A percentile compares a stretch with the other conserved stretches of the same genome.
Conservation (phyloP, 2,329 filamentous ascomycete species). For the Pestalotiopsis sp. region DNA sequence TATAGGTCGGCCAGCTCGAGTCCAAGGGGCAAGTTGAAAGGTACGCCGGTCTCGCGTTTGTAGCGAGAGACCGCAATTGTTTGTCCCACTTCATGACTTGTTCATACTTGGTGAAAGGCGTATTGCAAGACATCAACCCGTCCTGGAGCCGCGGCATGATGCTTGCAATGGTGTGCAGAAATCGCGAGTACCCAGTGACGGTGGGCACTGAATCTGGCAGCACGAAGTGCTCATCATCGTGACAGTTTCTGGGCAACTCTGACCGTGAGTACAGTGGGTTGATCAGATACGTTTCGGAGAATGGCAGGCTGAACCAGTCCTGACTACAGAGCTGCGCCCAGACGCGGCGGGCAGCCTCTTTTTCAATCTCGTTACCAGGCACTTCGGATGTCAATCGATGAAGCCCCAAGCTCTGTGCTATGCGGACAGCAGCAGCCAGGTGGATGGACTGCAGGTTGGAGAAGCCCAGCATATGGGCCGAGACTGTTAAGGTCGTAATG, state of each 20-base stretch:
- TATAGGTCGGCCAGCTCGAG: conserved; percentile 32
- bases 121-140: conserved; percentile 34
- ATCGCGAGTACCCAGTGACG: conserved; percentile 29
- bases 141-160: conserved; percentile 38
- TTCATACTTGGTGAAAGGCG: conserved; percentile 37
- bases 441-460: conserved; percentile 44
- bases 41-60: conserved; percentile 29
- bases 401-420: conserved; percentile 50
- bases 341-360: conserved; percentile 36
- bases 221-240: conserved; percentile 33
- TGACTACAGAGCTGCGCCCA: conserved; percentile 42
- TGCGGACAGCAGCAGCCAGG: conserved; percentile 46
- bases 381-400: conserved; percentile 38
- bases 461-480: conserved; percentile 50
- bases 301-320: conserved; percentile 40
- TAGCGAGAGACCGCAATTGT: conserved; percentile 36
- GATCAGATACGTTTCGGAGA: conserved; percentile 42
- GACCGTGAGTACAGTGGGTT: conserved; percentile 38
- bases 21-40: conserved; percentile 30
- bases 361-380: conserved; percentile 20
- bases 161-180: conserved; percentile 33
- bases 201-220: conserved; percentile 25
- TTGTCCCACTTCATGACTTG: conserved; percentile 37
- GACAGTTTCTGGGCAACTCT: conserved; percentile 34
- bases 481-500: conserved; percentile 49